phyloP scores from a whole-genome alignment of 1,284 basidiomycete species.

The Cryptococcus maquisensis region DNA sequence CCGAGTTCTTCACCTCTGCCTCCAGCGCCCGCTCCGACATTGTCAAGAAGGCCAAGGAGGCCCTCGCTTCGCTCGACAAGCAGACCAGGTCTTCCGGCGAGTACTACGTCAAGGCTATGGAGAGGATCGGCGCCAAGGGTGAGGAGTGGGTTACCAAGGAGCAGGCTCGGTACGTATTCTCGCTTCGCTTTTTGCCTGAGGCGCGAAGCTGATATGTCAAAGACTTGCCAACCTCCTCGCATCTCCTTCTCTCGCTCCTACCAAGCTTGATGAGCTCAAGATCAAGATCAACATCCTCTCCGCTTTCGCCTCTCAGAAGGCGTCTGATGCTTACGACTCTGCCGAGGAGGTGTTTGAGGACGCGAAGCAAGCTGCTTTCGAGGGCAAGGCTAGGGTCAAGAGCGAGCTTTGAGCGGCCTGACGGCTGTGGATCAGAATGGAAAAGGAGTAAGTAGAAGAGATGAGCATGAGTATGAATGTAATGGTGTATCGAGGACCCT shows the following conservation, averaged over 20 bases:
- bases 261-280: conserved; percentile 90
- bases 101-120: conserved; percentile 88
- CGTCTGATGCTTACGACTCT: conserved; percentile 34
- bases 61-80: conserved; percentile 36
- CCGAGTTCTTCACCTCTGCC: conserved; percentile 61
- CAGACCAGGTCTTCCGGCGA: conserved; percentile 55
- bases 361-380: conserved; percentile 18
- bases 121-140: conserved; percentile 70
- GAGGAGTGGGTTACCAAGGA: conserved; percentile 84
- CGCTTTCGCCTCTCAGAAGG: conserved; percentile 62
- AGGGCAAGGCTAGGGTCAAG: conserved; percentile 20
- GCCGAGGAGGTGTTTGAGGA: conserved; percentile 22
- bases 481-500: too few relatives aligned
- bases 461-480: too few relatives aligned
- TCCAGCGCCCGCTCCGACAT: conserved; percentile 57
- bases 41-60: conserved; percentile 56
- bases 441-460: too few relatives aligned
- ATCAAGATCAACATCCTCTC: conserved; percentile 82
- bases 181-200: background rate
- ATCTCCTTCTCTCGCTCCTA: conserved; percentile 56
- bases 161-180: conserved; percentile 62
- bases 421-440: too few relatives aligned
- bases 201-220: background rate
- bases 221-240: conserved; percentile 45
- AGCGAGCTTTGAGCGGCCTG: too few relatives aligned